Base-by-base conservation (phyloP, 1,284 basidiomycete genomes). In the Cerioporus squamosus region DNA sequence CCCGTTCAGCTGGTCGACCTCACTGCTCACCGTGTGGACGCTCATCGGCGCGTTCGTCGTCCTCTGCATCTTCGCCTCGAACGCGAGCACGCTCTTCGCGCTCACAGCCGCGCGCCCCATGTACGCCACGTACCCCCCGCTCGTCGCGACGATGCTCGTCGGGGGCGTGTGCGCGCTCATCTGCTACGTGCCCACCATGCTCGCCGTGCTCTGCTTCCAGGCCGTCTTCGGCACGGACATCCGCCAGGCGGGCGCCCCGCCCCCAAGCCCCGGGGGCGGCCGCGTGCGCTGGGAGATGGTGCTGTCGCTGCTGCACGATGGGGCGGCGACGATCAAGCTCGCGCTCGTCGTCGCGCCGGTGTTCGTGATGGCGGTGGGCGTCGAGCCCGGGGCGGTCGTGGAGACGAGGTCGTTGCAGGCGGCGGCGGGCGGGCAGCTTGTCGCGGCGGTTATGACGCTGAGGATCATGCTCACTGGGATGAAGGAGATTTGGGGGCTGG, bases 401-500 rank as follows among this genome's bases (percentile, higher is more conserved):
- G 51, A 57, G 51, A 45, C 14, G 17, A 51, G 55, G 36, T 51
- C 63, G 53, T 45, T 62, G 24, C 58, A 64, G 40, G 63, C 63
- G 3, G 60, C 60, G 14, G 53, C 55, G n/a, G 63, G 63, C 33
- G 63, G 63, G 10, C 63, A 64, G 55, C 58, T 64, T 31, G 58
- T 53, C 18, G 57, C 63, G 44, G 54, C 60, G 44, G 8, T 55
- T 17, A 64, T 64, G 62, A 64, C 62, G 38, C 43, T 64, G 26
- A 50, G 22, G 49, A 59, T 61, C 33, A 52, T 64, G 57, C 15
- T 57, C 2, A 57, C 53, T 14, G 59, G 52, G 43, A 45, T 61
- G 57, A 31, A 43, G 46, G 62, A 64, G 55, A 55, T 64, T 3
- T 64, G 62, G 62, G 44, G 56, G 18, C 18, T 64, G 52, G 52